Base-by-base conservation (phyloP, 2,329 filamentous ascomycete genomes). In the Alternaria tenuissima region DNA sequence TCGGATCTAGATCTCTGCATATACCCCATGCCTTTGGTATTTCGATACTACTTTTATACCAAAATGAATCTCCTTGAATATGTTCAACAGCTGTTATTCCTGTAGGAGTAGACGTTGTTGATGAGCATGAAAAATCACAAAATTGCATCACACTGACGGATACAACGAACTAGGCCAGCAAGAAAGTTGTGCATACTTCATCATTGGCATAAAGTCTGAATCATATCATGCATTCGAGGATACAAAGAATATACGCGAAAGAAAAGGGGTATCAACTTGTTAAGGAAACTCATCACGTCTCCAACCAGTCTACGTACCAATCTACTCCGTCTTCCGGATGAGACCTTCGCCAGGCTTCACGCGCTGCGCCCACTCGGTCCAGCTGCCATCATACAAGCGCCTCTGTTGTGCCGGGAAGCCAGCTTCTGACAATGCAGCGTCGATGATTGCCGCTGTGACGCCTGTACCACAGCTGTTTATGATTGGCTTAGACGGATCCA, bases 301-400 rank as follows among this genome's bases (percentile, higher is more conserved):
- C n/a, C 20, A 24, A 9, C 30, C 18, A 43, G 24, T 7, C 18
- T 32, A 7, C 9, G 5, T 14, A 5, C 1, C 24, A 8, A 18
- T 16, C 18, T 55, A 57, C 18, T 73, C 67, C 5, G 62, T 80
- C 76, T 88, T 90, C 53, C 81, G 71, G 69, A 91, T 90, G 62
- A 91, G 79, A 57, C 85, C 85, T 41, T 91, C 89, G 3, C 84
- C 82, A 24, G 87, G 83, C 59, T 82, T 82, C 41, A 89, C 87
- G 57, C 88, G 82, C 72, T 90, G 88, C 38, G 88, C 89, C 88
- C 88, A 91, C 88, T 84, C 96, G 86, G 95, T 98, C 95, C 95
- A 99, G 79, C 94, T 97, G 48, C 95, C 95, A 78, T 99, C 95
- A 73, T 99, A 99, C 22, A 99, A 84, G 74, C 86, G 89, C 67